Percentiles rank a stretch among this genome's conserved stretches.
Evolutionary conservation across 2,329 filamentous ascomycete species (phyloP).

Genomic region (Aspergillus ruber): DNA sequence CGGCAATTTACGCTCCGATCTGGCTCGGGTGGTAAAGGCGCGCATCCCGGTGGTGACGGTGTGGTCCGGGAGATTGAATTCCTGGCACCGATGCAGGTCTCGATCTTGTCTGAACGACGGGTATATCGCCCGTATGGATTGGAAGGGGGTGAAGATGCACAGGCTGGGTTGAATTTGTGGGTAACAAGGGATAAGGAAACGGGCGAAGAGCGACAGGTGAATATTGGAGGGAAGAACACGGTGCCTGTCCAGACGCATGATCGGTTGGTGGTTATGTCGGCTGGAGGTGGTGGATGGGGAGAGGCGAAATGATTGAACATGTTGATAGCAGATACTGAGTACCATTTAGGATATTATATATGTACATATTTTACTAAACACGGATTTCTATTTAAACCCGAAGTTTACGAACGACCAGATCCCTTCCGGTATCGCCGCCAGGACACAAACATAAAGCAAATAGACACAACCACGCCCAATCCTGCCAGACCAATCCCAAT

Average conservation of each 20-base stretch:
- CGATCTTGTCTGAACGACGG: conserved; percentile 69
- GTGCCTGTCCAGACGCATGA: conserved; percentile 55
- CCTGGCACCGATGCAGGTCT: conserved; percentile 70
- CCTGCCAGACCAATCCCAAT: conserved; percentile 31
- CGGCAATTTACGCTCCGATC: conserved; percentile 63
- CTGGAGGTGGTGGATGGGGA: conserved; percentile 44
- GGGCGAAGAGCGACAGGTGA: conserved; percentile 48
- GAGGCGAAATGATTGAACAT: conserved; percentile 7
- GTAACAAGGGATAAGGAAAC: conserved; percentile 62
- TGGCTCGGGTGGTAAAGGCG: conserved; percentile 60
- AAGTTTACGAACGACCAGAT: not conserved
- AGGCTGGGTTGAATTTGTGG: conserved; percentile 82
- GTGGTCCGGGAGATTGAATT: conserved; percentile 80
- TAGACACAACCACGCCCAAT: conserved; percentile 15
- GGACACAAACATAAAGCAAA: conserved; percentile 12
- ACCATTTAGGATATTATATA: not conserved
- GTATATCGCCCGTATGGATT: conserved; percentile 77
- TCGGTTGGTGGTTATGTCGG: conserved; percentile 55
- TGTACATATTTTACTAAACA: not conserved
- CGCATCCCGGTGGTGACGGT: conserved; percentile 67
- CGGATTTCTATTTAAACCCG: conserved; percentile 1
- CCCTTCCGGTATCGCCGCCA: conserved; percentile 4
- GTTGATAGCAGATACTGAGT: not conserved
- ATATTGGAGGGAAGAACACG: conserved; percentile 58
- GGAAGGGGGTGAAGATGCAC: conserved; percentile 71